Percentiles rank a stretch among this genome's conserved stretches.
These are phyloP conservation scores for Boletales sp. DNA, from an alignment of 768 basidiomycete species.

Conservation along the genomic window DNA sequence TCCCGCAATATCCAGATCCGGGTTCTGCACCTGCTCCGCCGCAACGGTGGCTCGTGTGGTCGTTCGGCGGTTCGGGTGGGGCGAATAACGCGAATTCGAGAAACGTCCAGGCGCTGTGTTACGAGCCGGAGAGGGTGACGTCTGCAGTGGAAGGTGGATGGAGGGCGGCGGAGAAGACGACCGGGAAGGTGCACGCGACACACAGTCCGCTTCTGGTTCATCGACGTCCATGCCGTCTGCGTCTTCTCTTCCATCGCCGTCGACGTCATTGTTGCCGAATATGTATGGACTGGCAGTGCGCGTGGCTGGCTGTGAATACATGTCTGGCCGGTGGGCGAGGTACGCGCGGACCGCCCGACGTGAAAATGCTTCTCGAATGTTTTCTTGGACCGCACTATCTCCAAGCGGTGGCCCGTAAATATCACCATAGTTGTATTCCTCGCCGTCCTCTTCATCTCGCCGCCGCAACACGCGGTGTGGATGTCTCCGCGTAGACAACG, in stretches of 20 bases:
- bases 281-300: slow-evolving; percentile 9
- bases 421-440: slow-evolving; percentile 38
- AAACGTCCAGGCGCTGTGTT: slow-evolving; percentile 16
- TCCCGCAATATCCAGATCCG: slow-evolving; percentile 58
- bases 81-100: slow-evolving; percentile 15
- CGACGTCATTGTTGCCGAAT: slow-evolving; percentile 21
- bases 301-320: slow-evolving; percentile 18
- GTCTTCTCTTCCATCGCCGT: slow-evolving; percentile 30
- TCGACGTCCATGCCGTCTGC: slow-evolving; percentile 49
- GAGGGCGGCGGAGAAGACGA: slow-evolving; percentile 46
- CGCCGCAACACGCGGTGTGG: slow-evolving; percentile 19
- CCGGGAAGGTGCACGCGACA: slow-evolving; percentile 48
- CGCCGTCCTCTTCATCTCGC: slow-evolving; percentile 28
- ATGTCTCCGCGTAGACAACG: slow-evolving; percentile 17
- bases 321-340: slow-evolving; percentile 20
- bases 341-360: slow-evolving; percentile 45
- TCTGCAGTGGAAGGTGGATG: slow-evolving; percentile 27
- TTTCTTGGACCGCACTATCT: slow-evolving; percentile 51
- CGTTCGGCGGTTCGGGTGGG: slow-evolving; percentile 18
- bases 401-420: slow-evolving; percentile 57
- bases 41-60: slow-evolving; percentile 7
- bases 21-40: slow-evolving; percentile 13
- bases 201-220: slow-evolving; percentile 50
- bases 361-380: slow-evolving; percentile 53
- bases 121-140: slow-evolving; percentile 20